Evolutionary conservation across 257 asterid genomes (phyloP).

Genomic region (Nicotiana benthamiana): DNA sequence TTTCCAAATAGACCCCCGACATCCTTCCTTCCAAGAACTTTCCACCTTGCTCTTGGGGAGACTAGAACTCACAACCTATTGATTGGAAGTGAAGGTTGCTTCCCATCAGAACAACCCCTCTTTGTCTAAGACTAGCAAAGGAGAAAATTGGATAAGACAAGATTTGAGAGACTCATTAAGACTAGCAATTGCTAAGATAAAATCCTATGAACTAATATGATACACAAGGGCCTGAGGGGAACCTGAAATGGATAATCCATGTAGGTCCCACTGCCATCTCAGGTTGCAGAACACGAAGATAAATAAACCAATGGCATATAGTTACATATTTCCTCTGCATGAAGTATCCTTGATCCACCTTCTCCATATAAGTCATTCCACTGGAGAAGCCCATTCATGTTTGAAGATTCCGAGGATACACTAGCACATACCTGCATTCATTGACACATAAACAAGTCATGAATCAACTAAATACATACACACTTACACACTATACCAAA

Average conservation of each 20-base stretch:
- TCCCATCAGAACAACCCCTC: too few relatives aligned
- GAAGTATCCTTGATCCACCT: conserved; percentile 81
- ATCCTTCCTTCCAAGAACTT: too few relatives aligned
- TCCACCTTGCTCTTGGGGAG: too few relatives aligned
- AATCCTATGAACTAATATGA: conserved; percentile 19
- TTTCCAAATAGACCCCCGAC: too few relatives aligned
- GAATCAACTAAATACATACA: not conserved
- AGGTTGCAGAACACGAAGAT: not conserved
- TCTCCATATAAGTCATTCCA: conserved; percentile 82
- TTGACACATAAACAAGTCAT: not conserved
- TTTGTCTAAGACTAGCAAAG: too few relatives aligned
- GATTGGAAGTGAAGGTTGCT: too few relatives aligned
- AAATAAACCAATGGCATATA: conserved; percentile 1
- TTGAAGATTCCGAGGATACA: conserved; percentile 57
- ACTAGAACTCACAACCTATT: too few relatives aligned
- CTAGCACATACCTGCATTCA: too few relatives aligned
- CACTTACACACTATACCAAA: too few relatives aligned
- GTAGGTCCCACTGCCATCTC: conserved; percentile 8
- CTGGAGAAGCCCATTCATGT: conserved; percentile 60
- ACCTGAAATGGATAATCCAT: conserved; percentile 25
- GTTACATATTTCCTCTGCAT: conserved; percentile 25
- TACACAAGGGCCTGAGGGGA: conserved; percentile 22
- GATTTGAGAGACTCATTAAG: conserved; percentile 1
- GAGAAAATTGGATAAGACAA: not conserved
- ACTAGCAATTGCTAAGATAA: conserved; percentile 2